Evolutionary conservation across 345 rosid species (phyloP).

Genomic region (Populus nigra): DNA sequence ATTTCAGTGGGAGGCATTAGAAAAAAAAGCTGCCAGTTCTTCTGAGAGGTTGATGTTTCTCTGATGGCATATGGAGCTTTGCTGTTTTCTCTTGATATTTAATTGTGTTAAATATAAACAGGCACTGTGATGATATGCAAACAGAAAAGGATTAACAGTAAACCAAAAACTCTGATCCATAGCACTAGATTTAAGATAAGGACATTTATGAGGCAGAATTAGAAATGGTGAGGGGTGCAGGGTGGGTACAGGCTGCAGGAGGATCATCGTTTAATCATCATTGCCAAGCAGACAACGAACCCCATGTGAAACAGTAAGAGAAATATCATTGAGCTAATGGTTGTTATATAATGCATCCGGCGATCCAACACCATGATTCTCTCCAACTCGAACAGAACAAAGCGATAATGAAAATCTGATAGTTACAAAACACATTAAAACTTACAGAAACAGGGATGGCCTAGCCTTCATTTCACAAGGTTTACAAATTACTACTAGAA

Average conservation of each 20-base stretch:
- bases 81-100: background rate
- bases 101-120: background rate
- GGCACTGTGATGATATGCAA: background rate
- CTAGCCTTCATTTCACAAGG: background rate
- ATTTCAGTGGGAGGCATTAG: slow-evolving; percentile 5
- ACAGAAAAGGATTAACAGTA: background rate
- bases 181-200: background rate
- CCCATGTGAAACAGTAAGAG: background rate
- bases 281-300: background rate
- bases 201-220: background rate
- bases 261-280: background rate
- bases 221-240: background rate
- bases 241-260: background rate
- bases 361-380: background rate
- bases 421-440: background rate
- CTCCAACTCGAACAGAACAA: background rate
- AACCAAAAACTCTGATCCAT: background rate
- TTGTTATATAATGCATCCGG: background rate
- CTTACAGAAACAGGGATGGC: background rate
- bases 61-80: background rate
- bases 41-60: background rate
- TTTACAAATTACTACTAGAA: background rate
- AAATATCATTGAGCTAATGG: background rate
- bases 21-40: background rate
- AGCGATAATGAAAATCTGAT: background rate